These are phyloP conservation scores for Phytophthora lateralis DNA, from an alignment of 352 stramenopile genomes.

Conservation along the genomic window DNA sequence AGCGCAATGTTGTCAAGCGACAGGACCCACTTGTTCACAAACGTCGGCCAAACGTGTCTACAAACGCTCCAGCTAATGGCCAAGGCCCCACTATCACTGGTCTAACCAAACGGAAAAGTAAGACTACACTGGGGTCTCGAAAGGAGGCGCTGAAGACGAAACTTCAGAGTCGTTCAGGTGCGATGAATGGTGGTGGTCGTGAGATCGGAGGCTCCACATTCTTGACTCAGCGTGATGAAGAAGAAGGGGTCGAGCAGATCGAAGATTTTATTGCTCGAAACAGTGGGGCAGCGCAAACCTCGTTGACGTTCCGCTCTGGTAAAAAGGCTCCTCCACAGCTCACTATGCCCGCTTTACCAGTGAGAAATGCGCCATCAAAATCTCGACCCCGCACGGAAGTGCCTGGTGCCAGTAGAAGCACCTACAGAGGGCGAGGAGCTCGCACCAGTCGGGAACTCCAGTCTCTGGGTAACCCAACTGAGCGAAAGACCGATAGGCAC, in stretches of 20 bases:
- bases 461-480: background rate
- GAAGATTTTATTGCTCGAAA: slow-evolving; percentile 27
- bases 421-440: background rate
- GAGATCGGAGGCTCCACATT: slow-evolving; percentile 42
- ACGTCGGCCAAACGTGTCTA: slow-evolving; percentile 12
- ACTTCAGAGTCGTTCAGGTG: slow-evolving; percentile 17
- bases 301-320: slow-evolving; percentile 24
- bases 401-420: background rate
- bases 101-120: slow-evolving; percentile 15
- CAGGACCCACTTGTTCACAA: slow-evolving; percentile 29
- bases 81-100: background rate
- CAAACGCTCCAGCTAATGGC: background rate
- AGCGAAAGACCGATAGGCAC: slow-evolving; percentile 2
- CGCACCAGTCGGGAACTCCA: slow-evolving; percentile 6
- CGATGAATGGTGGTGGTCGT: slow-evolving; percentile 1
- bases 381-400: slow-evolving; percentile 9
- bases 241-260: slow-evolving; percentile 32
- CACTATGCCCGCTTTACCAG: slow-evolving; percentile 3
- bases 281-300: slow-evolving; percentile 11
- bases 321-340: slow-evolving; percentile 3
- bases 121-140: slow-evolving; percentile 15
- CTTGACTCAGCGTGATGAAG: slow-evolving; percentile 50
- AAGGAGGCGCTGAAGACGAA: slow-evolving; percentile 56
- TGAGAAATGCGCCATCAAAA: slow-evolving; percentile 5
- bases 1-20: slow-evolving; percentile 12